Evolutionary conservation across 1,284 basidiomycete species (phyloP).

Genomic region (Apiotrichum montevideense): DNA sequence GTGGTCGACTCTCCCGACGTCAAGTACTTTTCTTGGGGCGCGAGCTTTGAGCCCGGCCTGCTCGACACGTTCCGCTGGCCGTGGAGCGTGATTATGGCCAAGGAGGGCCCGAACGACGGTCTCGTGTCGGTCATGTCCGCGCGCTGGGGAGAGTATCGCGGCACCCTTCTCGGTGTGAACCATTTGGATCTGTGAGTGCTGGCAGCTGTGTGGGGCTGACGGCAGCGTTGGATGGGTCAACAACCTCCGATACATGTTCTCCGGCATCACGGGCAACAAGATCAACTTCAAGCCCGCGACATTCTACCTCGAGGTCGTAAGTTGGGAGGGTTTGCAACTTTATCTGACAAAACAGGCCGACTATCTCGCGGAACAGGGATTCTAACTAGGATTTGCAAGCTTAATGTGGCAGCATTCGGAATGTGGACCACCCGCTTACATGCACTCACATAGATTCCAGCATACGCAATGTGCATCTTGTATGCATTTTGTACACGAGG

Average conservation of each 20-base stretch:
- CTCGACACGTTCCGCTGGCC: conserved; percentile 83
- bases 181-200: conserved; percentile 70
- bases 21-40: conserved; percentile 89
- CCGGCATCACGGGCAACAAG: conserved; percentile 75
- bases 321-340: conserved; percentile 7
- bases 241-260: conserved; percentile 67
- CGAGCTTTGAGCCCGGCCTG: conserved; percentile 75
- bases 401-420: no score
- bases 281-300: conserved; percentile 82
- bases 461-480: background rate
- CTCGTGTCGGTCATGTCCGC: conserved; percentile 85
- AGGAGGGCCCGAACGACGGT: conserved; percentile 91
- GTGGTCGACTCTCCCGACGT: conserved; percentile 71
- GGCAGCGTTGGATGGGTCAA: conserved; percentile 51
- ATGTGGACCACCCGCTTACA: no score
- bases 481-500: background rate
- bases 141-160: conserved; percentile 68
- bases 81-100: conserved; percentile 73
- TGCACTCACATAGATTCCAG: no score
- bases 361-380: conserved; percentile 43
- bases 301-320: conserved; percentile 72
- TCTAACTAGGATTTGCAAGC: conserved; percentile 16
- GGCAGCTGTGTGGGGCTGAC: background rate
- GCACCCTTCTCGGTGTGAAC: conserved; percentile 82
- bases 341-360: conserved; percentile 30